Conservation (phyloP, 163 green algal genomes). For the Trebouxia gelatinosa region DNA sequence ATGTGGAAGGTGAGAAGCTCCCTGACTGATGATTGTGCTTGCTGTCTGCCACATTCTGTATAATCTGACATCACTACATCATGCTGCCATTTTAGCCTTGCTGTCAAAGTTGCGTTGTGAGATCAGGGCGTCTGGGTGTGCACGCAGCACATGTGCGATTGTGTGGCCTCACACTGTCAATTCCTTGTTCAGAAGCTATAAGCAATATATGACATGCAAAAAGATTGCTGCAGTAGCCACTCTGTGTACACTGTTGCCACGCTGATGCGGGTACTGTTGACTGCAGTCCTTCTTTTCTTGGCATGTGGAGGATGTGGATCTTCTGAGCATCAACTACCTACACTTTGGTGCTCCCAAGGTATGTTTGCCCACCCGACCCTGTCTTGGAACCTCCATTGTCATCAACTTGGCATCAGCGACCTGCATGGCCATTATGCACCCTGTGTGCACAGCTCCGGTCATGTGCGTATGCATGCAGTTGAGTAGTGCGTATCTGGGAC, state of each 20-base stretch:
- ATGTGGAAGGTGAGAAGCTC: conserved; percentile 69
- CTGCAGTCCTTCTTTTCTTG: conserved; percentile 52
- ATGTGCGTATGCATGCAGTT: too few relatives aligned
- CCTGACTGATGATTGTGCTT: too few relatives aligned
- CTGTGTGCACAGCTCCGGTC: too few relatives aligned
- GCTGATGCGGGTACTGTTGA: not conserved
- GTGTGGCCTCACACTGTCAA: not conserved
- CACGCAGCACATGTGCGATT: not conserved
- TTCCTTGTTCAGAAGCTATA: not conserved
- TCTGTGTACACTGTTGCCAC: not conserved
- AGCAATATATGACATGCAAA: not conserved
- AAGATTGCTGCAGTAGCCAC: not conserved
- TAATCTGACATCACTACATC: too few relatives aligned
- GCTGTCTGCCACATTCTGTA: too few relatives aligned
- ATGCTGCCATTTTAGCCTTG: not conserved
- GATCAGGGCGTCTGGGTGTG: not conserved
- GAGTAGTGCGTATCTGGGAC: too few relatives aligned
- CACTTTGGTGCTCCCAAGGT: conserved; percentile 77
- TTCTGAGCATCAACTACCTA: conserved; percentile 80
- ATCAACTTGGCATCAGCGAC: not conserved
- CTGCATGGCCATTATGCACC: too few relatives aligned
- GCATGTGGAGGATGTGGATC: conserved; percentile 71
- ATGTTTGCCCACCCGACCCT: not conserved
- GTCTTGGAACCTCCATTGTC: not conserved
- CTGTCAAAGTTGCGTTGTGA: not conserved